Percentiles rank a stretch among this genome's conserved stretches.
Conservation (phyloP, 2,329 filamentous ascomycete species). For the Cladorrhinum sp. region DNA sequence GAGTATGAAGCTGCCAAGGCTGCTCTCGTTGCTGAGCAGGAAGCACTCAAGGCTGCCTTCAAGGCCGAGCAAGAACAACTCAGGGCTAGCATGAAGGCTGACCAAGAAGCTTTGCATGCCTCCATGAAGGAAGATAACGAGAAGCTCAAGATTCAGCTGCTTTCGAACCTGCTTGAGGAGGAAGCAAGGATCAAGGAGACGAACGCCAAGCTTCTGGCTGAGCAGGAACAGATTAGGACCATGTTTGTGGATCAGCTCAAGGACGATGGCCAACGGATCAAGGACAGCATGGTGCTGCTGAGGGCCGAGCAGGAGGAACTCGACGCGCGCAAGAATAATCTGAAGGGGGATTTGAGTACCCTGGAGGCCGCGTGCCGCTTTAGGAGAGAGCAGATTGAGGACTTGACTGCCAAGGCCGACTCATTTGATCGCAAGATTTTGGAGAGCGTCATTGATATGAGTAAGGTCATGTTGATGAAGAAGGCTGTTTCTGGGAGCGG, state of each 20-base stretch:
- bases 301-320: slow-evolving; percentile 72
- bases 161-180: slow-evolving; percentile 24
- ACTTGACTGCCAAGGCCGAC: slow-evolving; percentile 88
- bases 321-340: slow-evolving; percentile 70
- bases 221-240: slow-evolving; percentile 22
- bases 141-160: slow-evolving; percentile 24
- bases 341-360: slow-evolving; percentile 83
- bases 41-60: slow-evolving; percentile 12
- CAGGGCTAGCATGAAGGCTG: slow-evolving; percentile 14
- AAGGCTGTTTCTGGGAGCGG: background rate
- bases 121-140: slow-evolving; percentile 25
- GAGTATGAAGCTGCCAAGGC: slow-evolving; percentile 16
- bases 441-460: slow-evolving; percentile 95
- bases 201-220: slow-evolving; percentile 21
- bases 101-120: slow-evolving; percentile 16
- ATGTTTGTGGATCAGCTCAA: slow-evolving; percentile 44
- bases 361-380: slow-evolving; percentile 87
- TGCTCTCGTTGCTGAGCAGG: slow-evolving; percentile 15
- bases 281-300: slow-evolving; percentile 55
- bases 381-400: slow-evolving; percentile 82
- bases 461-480: slow-evolving; percentile 76
- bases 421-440: slow-evolving; percentile 86
- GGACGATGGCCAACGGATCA: slow-evolving; percentile 53
- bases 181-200: slow-evolving; percentile 24
- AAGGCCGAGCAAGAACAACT: slow-evolving; percentile 16